phyloP scores from a whole-genome alignment of 2,329 filamentous ascomycete species.

The Phyllosticta ampelicida region DNA sequence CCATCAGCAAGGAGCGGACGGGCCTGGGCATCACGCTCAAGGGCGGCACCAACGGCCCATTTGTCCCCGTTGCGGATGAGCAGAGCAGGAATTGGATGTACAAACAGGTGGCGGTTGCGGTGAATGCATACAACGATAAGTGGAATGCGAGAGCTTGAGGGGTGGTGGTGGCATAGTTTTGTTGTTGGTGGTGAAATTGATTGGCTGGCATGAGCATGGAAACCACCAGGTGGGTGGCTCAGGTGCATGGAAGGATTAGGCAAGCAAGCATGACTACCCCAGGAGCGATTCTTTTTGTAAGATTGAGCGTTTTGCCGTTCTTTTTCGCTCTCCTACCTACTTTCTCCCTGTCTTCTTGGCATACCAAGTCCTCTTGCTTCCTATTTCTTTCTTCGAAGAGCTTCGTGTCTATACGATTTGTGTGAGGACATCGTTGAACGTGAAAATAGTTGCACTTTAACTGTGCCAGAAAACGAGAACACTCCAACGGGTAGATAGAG shows the following conservation, averaged over 20 bases:
- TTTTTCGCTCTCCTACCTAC: neutral
- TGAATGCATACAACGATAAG: slow-evolving; percentile 57
- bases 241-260: neutral
- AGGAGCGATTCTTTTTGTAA: neutral
- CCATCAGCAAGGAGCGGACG: slow-evolving; percentile 91
- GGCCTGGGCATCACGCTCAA: slow-evolving; percentile 82
- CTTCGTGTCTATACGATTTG: neutral
- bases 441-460: no score
- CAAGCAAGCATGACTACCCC: neutral
- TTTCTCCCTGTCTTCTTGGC: neutral
- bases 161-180: neutral
- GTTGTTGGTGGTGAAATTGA: no score
- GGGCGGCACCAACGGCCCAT: slow-evolving; percentile 86
- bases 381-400: neutral
- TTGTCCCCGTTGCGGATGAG: slow-evolving; percentile 88
- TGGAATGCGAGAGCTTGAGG: slow-evolving; percentile 49
- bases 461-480: no score
- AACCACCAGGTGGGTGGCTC: neutral
- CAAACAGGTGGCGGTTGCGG: slow-evolving; percentile 53
- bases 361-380: neutral
- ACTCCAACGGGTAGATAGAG: no score
- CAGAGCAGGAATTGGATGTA: slow-evolving; percentile 59
- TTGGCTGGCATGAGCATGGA: neutral
- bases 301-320: neutral
- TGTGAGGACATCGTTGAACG: no score